Percentiles rank a stretch among this genome's conserved stretches.
These are phyloP conservation scores for Spathaspora arborariae DNA, from an alignment of 805 yeast genomes.

Conservation along the genomic window DNA sequence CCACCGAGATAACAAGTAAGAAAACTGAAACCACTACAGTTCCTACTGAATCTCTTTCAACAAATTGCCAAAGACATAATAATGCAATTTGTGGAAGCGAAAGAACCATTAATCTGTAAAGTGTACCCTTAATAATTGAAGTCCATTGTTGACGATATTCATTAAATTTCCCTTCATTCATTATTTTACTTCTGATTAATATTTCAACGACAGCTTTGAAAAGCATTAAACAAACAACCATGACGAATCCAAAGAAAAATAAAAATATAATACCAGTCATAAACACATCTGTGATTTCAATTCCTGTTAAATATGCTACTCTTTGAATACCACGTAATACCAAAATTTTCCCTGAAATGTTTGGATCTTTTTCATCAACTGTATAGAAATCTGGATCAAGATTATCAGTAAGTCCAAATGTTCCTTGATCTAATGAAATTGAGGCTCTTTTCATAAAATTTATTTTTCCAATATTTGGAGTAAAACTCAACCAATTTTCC, in stretches of 20 bases:
- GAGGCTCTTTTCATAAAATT: constrained; percentile 24
- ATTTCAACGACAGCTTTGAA: constrained; percentile 72
- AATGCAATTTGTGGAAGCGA: constrained; percentile 86
- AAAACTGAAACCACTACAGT: constrained; percentile 75
- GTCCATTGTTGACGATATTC: constrained; percentile 84
- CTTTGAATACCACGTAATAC: constrained; percentile 89
- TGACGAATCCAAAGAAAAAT: constrained; percentile 66
- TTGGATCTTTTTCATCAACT: constrained; percentile 62
- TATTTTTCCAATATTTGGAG: background rate
- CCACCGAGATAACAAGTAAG: constrained; percentile 53
- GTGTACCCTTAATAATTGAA: constrained; percentile 79
- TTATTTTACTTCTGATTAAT: constrained; percentile 51
- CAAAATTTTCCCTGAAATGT: constrained; percentile 63
- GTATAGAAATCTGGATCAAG: constrained; percentile 54
- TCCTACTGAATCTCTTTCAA: constrained; percentile 80
- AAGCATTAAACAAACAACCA: constrained; percentile 50
- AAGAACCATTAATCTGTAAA: constrained; percentile 77
- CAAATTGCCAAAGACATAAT: constrained; percentile 85
- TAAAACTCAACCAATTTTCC: constrained; percentile 12
- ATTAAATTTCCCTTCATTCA: constrained; percentile 62
- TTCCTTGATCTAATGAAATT: constrained; percentile 36
- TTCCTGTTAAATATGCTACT: constrained; percentile 78
- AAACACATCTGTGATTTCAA: constrained; percentile 83
- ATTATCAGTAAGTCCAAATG: constrained; percentile 39
- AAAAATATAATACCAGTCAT: constrained; percentile 84